A percentile compares a stretch with the other conserved stretches of the same genome.
These are phyloP conservation scores for Penicillium sp. DNA, from an alignment of 2,329 filamentous ascomycete species.

Conservation along the genomic window DNA sequence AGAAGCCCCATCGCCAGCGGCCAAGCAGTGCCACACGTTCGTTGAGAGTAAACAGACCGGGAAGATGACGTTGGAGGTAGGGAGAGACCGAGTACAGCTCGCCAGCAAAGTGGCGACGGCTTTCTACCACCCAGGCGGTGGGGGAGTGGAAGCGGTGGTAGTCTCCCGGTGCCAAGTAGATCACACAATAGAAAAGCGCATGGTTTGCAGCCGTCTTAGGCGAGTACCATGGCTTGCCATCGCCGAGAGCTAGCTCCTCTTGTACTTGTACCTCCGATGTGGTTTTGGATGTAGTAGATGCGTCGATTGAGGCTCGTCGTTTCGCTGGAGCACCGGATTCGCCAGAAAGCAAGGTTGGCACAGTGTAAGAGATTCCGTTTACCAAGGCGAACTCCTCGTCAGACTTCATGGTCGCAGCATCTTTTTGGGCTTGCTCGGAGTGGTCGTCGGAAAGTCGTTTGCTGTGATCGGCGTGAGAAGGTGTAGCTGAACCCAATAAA, in stretches of 20 bases:
- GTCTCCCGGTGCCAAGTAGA: conserved; percentile 95
- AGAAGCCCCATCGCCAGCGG: conserved; percentile 96
- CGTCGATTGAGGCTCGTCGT: conserved; percentile 64
- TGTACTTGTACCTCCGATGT: conserved; percentile 80
- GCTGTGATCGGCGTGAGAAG: conserved; percentile 39
- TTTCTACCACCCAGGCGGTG: conserved; percentile 91
- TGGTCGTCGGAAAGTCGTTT: conserved; percentile 37
- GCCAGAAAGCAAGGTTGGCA: conserved; percentile 84
- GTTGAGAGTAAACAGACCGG: conserved; percentile 93
- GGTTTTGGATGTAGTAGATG: conserved; percentile 66
- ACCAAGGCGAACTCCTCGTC: conserved; percentile 92
- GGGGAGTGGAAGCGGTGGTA: conserved; percentile 99
- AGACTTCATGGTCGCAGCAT: conserved; percentile 67
- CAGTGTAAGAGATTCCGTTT: conserved; percentile 93
- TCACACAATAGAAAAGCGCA: conserved; percentile 86
- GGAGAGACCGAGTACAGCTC: conserved; percentile 95
- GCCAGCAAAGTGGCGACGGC: conserved; percentile 93
- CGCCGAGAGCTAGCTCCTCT: conserved; percentile 76
- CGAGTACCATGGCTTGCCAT: conserved; percentile 65
- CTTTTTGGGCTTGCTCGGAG: conserved; percentile 38
- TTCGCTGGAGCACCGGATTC: conserved; percentile 45
- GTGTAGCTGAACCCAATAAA: conserved; percentile 69
- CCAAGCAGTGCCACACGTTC: conserved; percentile 92
- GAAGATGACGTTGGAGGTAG: conserved; percentile 88
- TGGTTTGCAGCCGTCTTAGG: conserved; percentile 62